A percentile compares a stretch with the other conserved stretches of the same genome.
Conservation (phyloP, 2,329 filamentous ascomycete genomes). For the Fusarium luffae region DNA sequence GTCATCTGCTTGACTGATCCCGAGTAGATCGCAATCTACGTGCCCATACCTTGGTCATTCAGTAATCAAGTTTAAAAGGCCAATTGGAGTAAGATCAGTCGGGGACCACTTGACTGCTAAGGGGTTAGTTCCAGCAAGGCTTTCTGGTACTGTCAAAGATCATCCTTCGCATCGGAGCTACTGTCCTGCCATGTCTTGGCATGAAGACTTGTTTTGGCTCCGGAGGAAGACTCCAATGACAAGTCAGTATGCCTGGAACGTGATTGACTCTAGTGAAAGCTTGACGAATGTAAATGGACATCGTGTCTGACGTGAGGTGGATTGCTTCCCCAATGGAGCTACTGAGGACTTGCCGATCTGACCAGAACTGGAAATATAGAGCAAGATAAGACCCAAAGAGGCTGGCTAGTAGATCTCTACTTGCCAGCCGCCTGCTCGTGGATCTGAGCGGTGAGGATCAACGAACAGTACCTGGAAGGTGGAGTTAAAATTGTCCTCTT, state of each 20-base stretch:
- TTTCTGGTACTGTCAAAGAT: background rate
- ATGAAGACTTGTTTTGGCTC: background rate
- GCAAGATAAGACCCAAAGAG: background rate
- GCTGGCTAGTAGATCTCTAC: background rate
- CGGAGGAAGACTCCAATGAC: no score
- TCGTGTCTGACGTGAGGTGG: background rate
- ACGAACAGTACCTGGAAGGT: no score
- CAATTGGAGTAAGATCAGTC: background rate
- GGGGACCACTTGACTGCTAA: no score
- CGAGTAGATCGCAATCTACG: background rate
- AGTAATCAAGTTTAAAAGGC: background rate
- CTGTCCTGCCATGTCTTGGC: background rate
- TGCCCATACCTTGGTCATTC: background rate
- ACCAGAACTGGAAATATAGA: background rate
- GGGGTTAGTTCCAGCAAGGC: no score
- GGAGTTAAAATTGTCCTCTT: no score
- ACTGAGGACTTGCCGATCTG: background rate
- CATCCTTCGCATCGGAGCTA: accelerated
- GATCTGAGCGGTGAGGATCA: no score
- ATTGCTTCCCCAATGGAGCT: accelerated
- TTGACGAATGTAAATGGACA: background rate
- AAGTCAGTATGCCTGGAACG: no score
- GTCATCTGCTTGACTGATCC: background rate
- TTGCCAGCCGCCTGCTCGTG: no score
- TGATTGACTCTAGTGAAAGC: no score